Base-by-base conservation (phyloP, 495 filamentous ascomycete genomes). In the Daldinia bambusicola region DNA sequence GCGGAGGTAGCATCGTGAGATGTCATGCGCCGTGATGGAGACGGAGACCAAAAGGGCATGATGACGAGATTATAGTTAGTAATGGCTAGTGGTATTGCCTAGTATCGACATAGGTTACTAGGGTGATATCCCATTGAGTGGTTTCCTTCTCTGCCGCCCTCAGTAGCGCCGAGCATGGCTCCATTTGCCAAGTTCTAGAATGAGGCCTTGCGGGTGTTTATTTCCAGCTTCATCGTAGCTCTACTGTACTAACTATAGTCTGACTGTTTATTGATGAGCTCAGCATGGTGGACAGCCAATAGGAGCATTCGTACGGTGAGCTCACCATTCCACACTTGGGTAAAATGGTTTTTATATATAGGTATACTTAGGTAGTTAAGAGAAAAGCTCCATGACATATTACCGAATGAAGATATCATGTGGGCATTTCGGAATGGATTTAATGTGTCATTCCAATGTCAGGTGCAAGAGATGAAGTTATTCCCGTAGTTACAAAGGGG, bases 211-310 rank as follows among this genome's bases (percentile, higher is more conserved):
- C 8, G 31, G 22, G 37, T 38, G 53, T 38, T 56, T 56, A 56
- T 56, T 34, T 36, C 16, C 16, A 56, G 30, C 26, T 16, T 56
- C 30, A 53, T 18, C 14, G n/a, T 37, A 56, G 6, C 32, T 56
- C 30, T 56, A 31, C 12, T 14, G 31, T 37, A 56, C 26, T 56
- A 56, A 37, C 26, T 56, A 37, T 36, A 20, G 53, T 37, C 53
- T 56, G 30, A 56, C 53, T 36, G 31, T 56, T 56, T 56, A 56
- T 56, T 56, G 53, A 56, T 56, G 53, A 56, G 26, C 1, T 56
- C 31, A 56, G 53, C 30, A 56, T 20, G 50, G 50, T 53, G 13
- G 26, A 1, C 9, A 53, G 7, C 50, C 50, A 53, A 32, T 53
- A 16, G 50, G 32, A 32, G 22, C 6, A 53, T 8, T n/a, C 12